phyloP scores from a whole-genome alignment of 2,329 filamentous ascomycete species.

The Celoporthe dispersa region DNA sequence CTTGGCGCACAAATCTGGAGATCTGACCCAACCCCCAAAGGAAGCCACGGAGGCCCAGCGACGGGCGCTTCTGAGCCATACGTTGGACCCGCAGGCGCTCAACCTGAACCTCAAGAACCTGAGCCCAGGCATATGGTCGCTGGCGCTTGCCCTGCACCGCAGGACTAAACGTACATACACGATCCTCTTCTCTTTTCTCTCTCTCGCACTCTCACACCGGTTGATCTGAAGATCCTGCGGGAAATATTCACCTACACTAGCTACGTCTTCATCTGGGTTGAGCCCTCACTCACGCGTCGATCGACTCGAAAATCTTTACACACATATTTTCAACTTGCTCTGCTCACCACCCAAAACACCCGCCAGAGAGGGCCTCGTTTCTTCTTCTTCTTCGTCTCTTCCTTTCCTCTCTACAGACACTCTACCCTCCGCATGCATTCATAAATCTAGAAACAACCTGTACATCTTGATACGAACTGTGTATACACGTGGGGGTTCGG shows the following conservation, averaged over 20 bases:
- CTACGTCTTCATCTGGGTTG: background rate
- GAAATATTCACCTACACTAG: conserved; percentile 8
- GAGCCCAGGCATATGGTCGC: background rate
- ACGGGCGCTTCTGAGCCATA: conserved; percentile 12
- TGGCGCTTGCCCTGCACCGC: conserved; percentile 4
- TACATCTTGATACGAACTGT: background rate
- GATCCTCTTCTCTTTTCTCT: background rate
- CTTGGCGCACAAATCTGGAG: background rate
- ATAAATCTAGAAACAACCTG: background rate
- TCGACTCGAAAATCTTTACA: background rate
- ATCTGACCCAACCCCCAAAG: background rate
- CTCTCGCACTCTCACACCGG: too few species aligned
- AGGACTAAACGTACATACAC: background rate
- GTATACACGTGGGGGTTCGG: background rate
- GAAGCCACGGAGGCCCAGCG: background rate
- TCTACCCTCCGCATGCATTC: background rate
- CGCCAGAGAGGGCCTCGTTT: background rate
- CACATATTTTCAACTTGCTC: too few species aligned
- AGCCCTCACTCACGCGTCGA: conserved; percentile 1
- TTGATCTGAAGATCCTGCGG: background rate
- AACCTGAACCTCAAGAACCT: conserved; percentile 4
- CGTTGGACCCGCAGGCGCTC: conserved; percentile 8
- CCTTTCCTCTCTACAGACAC: background rate
- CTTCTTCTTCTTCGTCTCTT: background rate
- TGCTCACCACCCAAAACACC: too few species aligned